Base-by-base conservation (phyloP, 768 basidiomycete genomes). In the Pleurotus cornucopiae region DNA sequence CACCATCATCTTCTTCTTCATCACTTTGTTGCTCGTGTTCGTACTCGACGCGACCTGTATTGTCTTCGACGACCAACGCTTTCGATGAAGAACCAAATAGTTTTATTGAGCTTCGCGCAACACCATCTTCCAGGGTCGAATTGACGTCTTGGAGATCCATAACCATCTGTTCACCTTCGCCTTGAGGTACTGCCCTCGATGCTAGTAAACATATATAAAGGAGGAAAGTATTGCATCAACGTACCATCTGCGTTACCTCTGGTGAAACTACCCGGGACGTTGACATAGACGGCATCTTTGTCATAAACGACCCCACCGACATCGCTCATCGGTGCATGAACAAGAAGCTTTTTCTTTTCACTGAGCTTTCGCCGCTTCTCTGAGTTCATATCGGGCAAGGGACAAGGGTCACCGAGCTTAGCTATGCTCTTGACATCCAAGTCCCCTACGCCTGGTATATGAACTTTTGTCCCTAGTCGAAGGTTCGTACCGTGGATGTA, bases 291-390 rank as follows among this genome's bases (percentile, higher is more conserved):
- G 0, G 94, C 93, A 66, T 98, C 96, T 69, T 98, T 98, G 75
- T 99, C 97, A 66, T 96, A 98, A 71, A 91, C 84, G 54, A 99
- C 84, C 2, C 96, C 97, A 9, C 96, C 96, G 1, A 98, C 88
- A 64, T 98, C 96, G 69, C 94, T 97, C 97, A 99, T 98, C 1
- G 97, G 97, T 13, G 97, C 97, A 68, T 98, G 93, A 1, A 98
- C 84, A 1, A 96, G 73, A 40, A 93, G 67, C 67, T 91, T 95
- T 70, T 89, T 91, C 76, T 97, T 96, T 71, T 98, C 97, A 63
- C 92, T 95, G 64, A 99, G 77, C 69, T 91, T 95, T 59, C 96
- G 73, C 59, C 91, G 71, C 73, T 91, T 94, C 74, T 98, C 97
- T 51, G 89, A 89, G 43, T 96, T 91, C 0, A 83, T 82, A 21